Evolutionary conservation across 2,329 filamentous ascomycete genomes (phyloP), one percentile per base, ranked within the genome.

Genomic region (Dactylellina parvicollis): DNA sequence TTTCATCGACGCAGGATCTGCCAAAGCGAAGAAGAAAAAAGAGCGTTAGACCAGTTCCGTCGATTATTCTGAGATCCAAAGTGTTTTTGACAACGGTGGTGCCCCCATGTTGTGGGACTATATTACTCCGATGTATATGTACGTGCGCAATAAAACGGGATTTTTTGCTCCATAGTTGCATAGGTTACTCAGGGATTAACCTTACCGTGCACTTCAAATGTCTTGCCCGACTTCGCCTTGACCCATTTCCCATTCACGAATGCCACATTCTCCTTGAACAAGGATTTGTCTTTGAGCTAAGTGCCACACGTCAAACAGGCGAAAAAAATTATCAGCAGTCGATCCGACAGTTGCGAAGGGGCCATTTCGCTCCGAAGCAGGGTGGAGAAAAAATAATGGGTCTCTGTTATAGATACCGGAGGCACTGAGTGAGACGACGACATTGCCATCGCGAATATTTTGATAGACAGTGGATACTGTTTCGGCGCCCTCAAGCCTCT

Each of bases 191-290:
- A 72, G 50, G 56, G 56, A 65, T 67, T 59, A 77, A 49, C 55
- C 66, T 76, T 82, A 89, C 88, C 90, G 75, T 87, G 85, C 72
- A 97, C 91, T 80, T 95, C 89, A 81, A 98, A 99, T 47, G 92
- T 96, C 86, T 96, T 89, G 79, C 92, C 92, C 0, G 92, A 96
- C 79, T 88, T 87, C 77, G 94, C 91, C 77, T 86, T 85, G 75
- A 96, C 87, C 91, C 93, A 99, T 86, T 96, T 86, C 79, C 95
- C 95, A 80, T 99, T 94, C 79, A 98, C 89, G 80, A 83, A 87
- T 71, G 87, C 86, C 80, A 73, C 69, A 61, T 93, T 87, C 77
- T 89, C 87, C 83, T 96, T 97, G 78, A 98, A 87, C 72, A 99
- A 86, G 22, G 90, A 91, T 34, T 87, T 86, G 77, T 94, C 91